A percentile compares a stretch with the other conserved stretches of the same genome.
Evolutionary conservation across 306 rosid genomes (phyloP).

Genomic region (Vigna radiata): DNA sequence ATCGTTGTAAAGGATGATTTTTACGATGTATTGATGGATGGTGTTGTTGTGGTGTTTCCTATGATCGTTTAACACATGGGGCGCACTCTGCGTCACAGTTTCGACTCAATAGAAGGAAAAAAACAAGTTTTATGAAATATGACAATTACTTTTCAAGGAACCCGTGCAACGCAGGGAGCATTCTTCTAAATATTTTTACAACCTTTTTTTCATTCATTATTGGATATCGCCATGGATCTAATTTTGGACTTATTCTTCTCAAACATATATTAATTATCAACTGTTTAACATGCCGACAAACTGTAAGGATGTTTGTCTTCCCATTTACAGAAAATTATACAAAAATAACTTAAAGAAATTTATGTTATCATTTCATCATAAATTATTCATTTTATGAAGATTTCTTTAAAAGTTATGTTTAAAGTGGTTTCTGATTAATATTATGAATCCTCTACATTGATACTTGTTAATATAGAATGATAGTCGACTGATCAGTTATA

Average conservation of each 20-base stretch:
- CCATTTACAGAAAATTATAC: background rate
- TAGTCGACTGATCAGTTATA: too few relatives aligned
- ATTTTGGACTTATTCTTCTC: background rate
- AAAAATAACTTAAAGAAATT: too few relatives aligned
- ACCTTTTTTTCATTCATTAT: background rate
- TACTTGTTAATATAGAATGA: too few relatives aligned
- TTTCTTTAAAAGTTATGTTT: too few relatives aligned
- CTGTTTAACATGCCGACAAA: background rate
- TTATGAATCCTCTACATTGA: too few relatives aligned
- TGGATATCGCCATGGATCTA: background rate
- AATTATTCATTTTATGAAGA: too few relatives aligned
- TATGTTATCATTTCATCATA: too few relatives aligned
- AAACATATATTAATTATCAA: background rate
- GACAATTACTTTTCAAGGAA: slow-evolving; percentile 15
- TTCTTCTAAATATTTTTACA: background rate
- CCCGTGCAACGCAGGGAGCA: slow-evolving; percentile 20
- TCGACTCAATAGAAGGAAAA: background rate
- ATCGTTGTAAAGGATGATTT: background rate
- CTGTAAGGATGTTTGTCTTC: background rate
- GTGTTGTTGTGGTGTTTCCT: background rate
- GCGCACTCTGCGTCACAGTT: background rate
- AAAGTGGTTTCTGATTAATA: too few relatives aligned
- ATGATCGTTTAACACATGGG: background rate
- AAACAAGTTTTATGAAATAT: slow-evolving; percentile 1
- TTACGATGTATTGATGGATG: background rate